Percentiles rank a stretch among this genome's conserved stretches.
Evolutionary conservation across 129 eudicot genomes (phyloP).

Genomic region (Lactuca saligna): DNA sequence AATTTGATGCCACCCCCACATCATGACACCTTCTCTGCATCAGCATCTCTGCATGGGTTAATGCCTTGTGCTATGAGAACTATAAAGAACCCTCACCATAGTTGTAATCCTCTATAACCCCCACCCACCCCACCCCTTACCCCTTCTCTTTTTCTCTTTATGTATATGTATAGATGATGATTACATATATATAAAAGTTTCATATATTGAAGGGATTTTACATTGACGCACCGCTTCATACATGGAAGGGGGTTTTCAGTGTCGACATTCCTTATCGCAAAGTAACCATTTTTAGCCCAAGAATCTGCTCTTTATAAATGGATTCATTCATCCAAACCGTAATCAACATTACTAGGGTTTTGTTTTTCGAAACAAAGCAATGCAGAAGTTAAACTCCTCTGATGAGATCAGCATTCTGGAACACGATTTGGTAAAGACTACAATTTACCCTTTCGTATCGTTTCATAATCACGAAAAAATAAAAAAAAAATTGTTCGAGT

Average conservation of each 20-base stretch:
- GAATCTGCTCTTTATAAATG: conserved; percentile 21
- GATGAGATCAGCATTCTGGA: conserved; percentile 50
- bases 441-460: conserved; percentile 2
- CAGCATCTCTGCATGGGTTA: conserved; percentile 39
- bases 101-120: conserved; percentile 26
- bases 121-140: background rate
- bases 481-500: background rate
- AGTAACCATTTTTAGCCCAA: conserved; percentile 15
- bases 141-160: background rate
- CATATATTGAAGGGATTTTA: conserved; percentile 13
- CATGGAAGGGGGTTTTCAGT: conserved; percentile 29
- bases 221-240: conserved; percentile 18
- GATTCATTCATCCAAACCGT: conserved; percentile 10
- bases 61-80: conserved; percentile 26
- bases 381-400: conserved; percentile 51
- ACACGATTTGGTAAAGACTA: conserved; percentile 48
- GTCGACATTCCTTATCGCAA: conserved; percentile 14
- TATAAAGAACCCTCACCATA: conserved; percentile 29
- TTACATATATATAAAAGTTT: conserved; percentile 6
- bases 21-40: conserved; percentile 19
- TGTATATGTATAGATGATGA: conserved; percentile 5
- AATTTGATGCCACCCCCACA: conserved; percentile 20
- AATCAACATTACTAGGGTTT: conserved; percentile 25
- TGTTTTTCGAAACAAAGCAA: conserved; percentile 27
- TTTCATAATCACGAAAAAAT: background rate